Evolutionary conservation across 768 basidiomycete genomes (phyloP), one percentile per base, ranked within the genome.

Genomic region (Tylopilus vinaceipallidus): DNA sequence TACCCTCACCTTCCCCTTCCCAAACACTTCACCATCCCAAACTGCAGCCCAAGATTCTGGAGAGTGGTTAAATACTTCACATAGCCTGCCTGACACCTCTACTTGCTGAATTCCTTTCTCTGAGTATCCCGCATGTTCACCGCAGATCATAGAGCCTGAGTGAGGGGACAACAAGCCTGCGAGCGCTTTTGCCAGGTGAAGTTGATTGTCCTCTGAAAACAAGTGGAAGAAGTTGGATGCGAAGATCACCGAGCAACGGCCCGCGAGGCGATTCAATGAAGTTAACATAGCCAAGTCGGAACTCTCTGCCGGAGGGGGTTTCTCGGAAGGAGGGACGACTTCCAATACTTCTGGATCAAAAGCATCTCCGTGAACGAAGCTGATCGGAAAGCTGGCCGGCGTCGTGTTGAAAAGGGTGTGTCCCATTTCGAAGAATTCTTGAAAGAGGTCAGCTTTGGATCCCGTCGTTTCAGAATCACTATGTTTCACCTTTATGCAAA

Each of bases 341-440:
- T 53, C 50, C 23, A 85, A 71, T 27, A 77, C 64, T 0, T 57
- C 45, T 12, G 74, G 62, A 47, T 83, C 75, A 37, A 86, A 76
- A 0, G 66, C 71, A 50, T 86, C 76, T 1, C 84, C 86, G 2
- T 71, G 58, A 20, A 87, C 47, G 60, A 86, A 83, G 0, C 65
- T 62, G 74, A 13, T 34, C 0, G 81, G 79, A 61, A 81, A 85
- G 0, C 74, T 69, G 33, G 72, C 72, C 0, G 76, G 73, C 0
- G 76, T 80, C 2, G 78, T 74, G 36, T 63, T 76, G 71, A 86
- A 88, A 14, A 88, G 70, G 24, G 77, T 72, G 49, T 86, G 83
- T 2, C 83, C 82, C 13, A 77, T 64, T 3, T 78, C 69, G 77
- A 79, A 80, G 52, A 80, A 86, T 2, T 65, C 83, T 84, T 35